phyloP scores from a whole-genome alignment of 805 yeast genomes.

The Groenewaldozyma salmanticensis region DNA sequence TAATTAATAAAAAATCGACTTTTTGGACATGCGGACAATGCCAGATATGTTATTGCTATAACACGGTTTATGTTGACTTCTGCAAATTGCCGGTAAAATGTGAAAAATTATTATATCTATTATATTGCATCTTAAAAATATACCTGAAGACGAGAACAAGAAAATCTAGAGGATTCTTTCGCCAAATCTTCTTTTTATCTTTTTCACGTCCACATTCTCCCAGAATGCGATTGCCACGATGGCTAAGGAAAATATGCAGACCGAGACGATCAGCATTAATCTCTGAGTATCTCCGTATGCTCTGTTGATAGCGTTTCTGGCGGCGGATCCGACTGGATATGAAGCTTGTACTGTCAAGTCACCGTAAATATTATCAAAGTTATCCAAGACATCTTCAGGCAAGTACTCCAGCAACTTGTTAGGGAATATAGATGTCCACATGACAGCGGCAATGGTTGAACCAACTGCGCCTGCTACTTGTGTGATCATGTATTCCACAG shows the following conservation, averaged over 20 bases:
- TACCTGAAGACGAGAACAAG: too few relatives aligned
- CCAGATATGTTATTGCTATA: too few relatives aligned
- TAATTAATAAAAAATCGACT: too few relatives aligned
- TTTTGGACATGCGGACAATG: too few relatives aligned
- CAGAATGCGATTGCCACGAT: neutral
- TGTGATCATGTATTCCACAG: slow-evolving; percentile 41
- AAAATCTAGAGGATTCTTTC: too few relatives aligned
- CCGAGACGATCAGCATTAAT: neutral
- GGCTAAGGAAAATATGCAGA: neutral
- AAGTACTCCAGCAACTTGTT: slow-evolving; percentile 14
- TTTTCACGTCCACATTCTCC: neutral
- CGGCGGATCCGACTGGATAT: slow-evolving; percentile 9
- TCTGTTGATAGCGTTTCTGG: slow-evolving; percentile 11
- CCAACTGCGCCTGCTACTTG: slow-evolving; percentile 52
- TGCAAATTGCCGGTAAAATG: too few relatives aligned
- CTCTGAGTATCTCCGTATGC: slow-evolving; percentile 17
- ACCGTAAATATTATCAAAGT: slow-evolving; percentile 8
- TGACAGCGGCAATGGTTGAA: slow-evolving; percentile 47
- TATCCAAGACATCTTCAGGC: slow-evolving; percentile 20
- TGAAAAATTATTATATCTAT: too few relatives aligned
- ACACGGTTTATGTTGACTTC: too few relatives aligned
- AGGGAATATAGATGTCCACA: slow-evolving; percentile 39
- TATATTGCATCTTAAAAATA: too few relatives aligned
- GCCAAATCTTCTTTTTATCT: too few relatives aligned
- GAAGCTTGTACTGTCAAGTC: slow-evolving; percentile 8